Base-by-base conservation (phyloP, 495 filamentous ascomycete species). In the Terfezia claveryi region DNA sequence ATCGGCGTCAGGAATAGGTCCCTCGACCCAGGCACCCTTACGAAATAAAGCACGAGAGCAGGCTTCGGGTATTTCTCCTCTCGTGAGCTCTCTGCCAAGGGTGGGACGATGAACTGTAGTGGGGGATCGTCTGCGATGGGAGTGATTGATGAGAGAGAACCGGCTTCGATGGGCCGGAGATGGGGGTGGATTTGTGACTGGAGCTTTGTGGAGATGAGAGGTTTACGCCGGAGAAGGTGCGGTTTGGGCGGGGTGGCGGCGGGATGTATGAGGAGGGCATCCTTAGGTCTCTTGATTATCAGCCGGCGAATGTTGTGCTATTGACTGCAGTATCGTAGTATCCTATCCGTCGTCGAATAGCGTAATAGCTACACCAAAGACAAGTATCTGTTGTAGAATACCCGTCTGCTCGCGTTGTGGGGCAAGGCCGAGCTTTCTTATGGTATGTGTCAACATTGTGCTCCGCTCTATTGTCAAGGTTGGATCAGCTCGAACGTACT, bases 1-100 rank as follows among this genome's bases (percentile, higher is more conserved):
- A 93, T 70, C 0, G 91, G 83, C 9, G 89, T 88, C n/a, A 96
- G 76, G 56, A 98, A 91, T 49, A 96, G 75, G 74, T 96, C 91
- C 93, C 55, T 27, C 23, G 7, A 23, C 32, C 91, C 88, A 2
- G 89, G 89, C 0, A 96, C 88, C 55, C 87, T 74, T 10, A 87
- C 87, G 58, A 96, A 92, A 64, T 96, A 96, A 23, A 96, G 72
- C 4, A 79, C 77, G 44, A 96, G 67, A 8, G 83, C 80, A 38
- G 82, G 74, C 53, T 78, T 73, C 56, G 14, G 41, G 4, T 46
- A 46, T 14, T 20, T 46, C 41, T 46, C 41, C 8, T 20, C 41
- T 20, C 41, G 14, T 20, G 14, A 46, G 14, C 41, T 46, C 41
- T 14, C 41, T 46, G 41, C 41, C 41, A 14, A 14, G 10, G 76